These are phyloP conservation scores for Cajanus cajan DNA, from an alignment of 306 rosid genomes.

Conservation along the genomic window DNA sequence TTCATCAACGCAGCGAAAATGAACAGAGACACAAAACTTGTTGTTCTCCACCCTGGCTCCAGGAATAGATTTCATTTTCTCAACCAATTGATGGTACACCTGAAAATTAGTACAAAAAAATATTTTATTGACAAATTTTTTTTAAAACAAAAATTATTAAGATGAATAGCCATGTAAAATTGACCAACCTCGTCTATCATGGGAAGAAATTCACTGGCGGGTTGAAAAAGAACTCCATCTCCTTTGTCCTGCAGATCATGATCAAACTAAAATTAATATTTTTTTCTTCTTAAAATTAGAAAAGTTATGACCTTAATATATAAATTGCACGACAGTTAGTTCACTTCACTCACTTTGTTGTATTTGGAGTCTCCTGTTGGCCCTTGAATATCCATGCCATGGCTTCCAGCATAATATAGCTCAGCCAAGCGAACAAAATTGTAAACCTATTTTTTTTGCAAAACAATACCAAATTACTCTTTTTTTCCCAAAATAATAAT, in stretches of 20 bases:
- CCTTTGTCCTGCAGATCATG: constrained; percentile 51
- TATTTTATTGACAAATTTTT: not conserved
- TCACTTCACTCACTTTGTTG: constrained; percentile 63
- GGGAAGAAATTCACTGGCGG: constrained; percentile 85
- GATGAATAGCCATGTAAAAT: not conserved
- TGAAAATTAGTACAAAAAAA: constrained; percentile 28
- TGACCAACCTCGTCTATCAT: constrained; percentile 75
- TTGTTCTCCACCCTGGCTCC: constrained; percentile 89
- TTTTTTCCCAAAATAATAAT: not conserved
- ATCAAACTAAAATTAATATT: not conserved
- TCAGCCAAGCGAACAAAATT: constrained; percentile 80
- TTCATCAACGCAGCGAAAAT: constrained; percentile 92
- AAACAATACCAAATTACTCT: not conserved
- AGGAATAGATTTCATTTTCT: constrained; percentile 66
- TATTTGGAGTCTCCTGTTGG: constrained; percentile 70
- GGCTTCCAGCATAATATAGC: constrained; percentile 96
- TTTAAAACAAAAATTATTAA: not conserved
- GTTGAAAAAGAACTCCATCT: constrained; percentile 73
- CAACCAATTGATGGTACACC: constrained; percentile 61
- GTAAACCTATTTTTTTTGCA: constrained; percentile 52
- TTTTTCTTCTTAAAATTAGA: not conserved
- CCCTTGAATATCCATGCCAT: constrained; percentile 97
- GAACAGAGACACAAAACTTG: constrained; percentile 84
- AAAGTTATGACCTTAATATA: not conserved
- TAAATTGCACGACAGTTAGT: not conserved